Evolutionary conservation across 2,329 filamentous ascomycete species (phyloP).

Genomic region (Monascus ruber): DNA sequence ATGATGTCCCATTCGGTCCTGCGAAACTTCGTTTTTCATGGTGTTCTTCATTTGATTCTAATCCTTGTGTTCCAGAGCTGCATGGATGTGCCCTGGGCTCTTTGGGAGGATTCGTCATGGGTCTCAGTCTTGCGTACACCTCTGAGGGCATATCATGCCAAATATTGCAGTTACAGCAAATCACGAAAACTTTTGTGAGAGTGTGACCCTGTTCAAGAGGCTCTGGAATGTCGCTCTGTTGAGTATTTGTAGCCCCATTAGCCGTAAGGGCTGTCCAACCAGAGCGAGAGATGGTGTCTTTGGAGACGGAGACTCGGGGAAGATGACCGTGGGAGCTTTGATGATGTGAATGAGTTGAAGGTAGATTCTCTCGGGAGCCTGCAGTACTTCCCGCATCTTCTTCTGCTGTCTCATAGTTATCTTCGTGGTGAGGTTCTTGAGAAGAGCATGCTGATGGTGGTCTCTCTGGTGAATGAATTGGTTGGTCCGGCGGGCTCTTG

Average conservation of each 20-base stretch:
- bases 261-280: too few relatives aligned
- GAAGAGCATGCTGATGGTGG: slow-evolving; percentile 9
- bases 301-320: not conserved
- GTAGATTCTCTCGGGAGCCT: slow-evolving; percentile 2
- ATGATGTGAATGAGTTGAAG: not conserved
- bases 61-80: too few relatives aligned
- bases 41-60: too few relatives aligned
- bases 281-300: too few relatives aligned
- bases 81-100: not conserved
- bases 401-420: slow-evolving; percentile 23
- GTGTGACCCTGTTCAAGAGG: slow-evolving; percentile 8
- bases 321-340: not conserved
- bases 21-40: too few relatives aligned
- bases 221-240: slow-evolving; percentile 7
- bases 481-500: too few relatives aligned
- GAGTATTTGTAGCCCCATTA: too few relatives aligned
- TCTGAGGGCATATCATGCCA: slow-evolving; percentile 34
- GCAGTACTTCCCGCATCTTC: slow-evolving; percentile 11
- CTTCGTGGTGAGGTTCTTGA: slow-evolving; percentile 9
- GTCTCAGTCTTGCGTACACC: slow-evolving; percentile 22
- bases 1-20: not conserved
- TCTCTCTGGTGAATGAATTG: not conserved
- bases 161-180: slow-evolving; percentile 32
- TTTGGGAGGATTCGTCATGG: not conserved
- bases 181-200: slow-evolving; percentile 30